Percentiles rank a stretch among this genome's conserved stretches.
Evolutionary conservation across 768 basidiomycete genomes (phyloP).

Genomic region (Lentinula aciculospora): DNA sequence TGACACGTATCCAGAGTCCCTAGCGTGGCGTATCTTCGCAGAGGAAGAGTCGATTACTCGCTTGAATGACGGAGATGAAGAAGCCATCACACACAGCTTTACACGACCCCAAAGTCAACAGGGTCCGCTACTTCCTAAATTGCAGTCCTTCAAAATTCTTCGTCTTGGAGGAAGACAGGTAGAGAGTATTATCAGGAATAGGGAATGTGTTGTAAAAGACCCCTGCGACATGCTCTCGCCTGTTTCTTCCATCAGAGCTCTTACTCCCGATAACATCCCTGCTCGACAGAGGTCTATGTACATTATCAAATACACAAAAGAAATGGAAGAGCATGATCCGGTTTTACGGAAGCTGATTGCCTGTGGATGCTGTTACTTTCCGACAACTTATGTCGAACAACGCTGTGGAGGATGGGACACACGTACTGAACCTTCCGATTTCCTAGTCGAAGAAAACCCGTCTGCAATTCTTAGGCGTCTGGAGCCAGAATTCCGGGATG

Average conservation of each 20-base stretch:
- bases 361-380: constrained; percentile 1
- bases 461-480: constrained; percentile 1
- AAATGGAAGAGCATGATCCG: constrained; percentile 2
- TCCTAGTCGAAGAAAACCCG: neutral
- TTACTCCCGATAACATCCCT: neutral
- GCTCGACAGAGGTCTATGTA: constrained; percentile 2
- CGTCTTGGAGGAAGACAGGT: constrained; percentile 2
- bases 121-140: neutral
- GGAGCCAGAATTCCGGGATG: neutral
- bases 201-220: neutral
- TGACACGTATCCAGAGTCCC: neutral
- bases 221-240: neutral
- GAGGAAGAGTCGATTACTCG: neutral
- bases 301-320: constrained; percentile 4
- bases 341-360: neutral
- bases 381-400: neutral
- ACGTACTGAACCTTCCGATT: neutral
- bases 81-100: neutral
- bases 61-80: neutral
- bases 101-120: neutral
- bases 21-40: neutral
- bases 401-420: neutral
- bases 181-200: constrained; percentile 3
- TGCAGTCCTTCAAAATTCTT: constrained; percentile 1
- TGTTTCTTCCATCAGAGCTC: neutral